These are phyloP conservation scores for Leucaena leucocephala DNA, from an alignment of 306 rosid genomes.

Conservation along the genomic window DNA sequence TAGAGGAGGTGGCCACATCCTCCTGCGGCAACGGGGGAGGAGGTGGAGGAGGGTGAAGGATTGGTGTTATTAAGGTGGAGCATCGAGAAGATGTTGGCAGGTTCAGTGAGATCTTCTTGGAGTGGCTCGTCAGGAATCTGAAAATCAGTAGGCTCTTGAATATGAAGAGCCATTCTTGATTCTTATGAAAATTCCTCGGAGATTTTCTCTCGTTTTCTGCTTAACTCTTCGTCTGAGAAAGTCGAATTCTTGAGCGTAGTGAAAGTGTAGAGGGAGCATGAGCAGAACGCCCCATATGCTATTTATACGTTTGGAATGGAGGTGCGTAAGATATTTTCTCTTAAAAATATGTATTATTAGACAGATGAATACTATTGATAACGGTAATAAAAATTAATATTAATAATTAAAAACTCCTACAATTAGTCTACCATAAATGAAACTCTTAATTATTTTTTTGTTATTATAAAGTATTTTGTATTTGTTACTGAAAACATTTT, in stretches of 20 bases:
- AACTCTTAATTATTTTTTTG: too few relatives aligned
- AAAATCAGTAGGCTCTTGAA: background rate
- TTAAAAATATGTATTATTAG: too few relatives aligned
- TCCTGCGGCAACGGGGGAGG: background rate
- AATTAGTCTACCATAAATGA: too few relatives aligned
- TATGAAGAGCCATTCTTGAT: slow-evolving; percentile 4
- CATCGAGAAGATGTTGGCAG: slow-evolving; percentile 33
- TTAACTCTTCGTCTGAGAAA: background rate
- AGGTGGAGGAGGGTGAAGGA: background rate
- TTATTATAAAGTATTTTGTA: too few relatives aligned
- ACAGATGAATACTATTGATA: too few relatives aligned
- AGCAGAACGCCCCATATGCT: background rate
- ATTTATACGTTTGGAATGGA: background rate
- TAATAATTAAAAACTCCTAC: too few relatives aligned
- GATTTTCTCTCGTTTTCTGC: background rate
- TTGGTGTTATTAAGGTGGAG: slow-evolving; percentile 34
- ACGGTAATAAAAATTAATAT: too few relatives aligned
- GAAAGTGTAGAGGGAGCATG: background rate
- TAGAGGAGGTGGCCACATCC: slow-evolving; percentile 6
- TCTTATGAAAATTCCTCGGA: background rate
- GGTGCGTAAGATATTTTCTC: too few relatives aligned
- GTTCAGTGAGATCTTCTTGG: slow-evolving; percentile 24
- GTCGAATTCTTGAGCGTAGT: background rate
- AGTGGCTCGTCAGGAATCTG: background rate
- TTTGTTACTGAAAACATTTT: too few relatives aligned